Conservation (phyloP, 805 yeast species). For the Cyberlindnera lachancei region DNA sequence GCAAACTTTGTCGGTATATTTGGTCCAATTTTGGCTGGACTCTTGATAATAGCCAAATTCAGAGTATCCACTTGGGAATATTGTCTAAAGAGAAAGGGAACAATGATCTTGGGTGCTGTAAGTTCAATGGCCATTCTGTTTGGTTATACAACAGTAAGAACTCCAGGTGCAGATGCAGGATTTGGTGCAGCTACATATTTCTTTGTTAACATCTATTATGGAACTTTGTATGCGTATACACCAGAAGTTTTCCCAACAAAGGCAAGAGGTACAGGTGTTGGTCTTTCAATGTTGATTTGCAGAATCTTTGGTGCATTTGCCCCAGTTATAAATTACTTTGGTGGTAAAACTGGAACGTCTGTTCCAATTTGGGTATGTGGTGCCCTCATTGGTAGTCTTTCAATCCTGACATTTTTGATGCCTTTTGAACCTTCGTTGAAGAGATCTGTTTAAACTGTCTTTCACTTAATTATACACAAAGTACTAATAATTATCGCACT, state of each 20-base stretch:
- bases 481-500: no score
- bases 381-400: constrained; percentile 40
- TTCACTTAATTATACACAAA: no score
- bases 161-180: constrained; percentile 44
- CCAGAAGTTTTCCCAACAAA: constrained; percentile 54
- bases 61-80: constrained; percentile 4
- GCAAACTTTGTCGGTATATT: constrained; percentile 37
- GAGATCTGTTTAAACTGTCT: constrained; percentile 28
- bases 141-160: constrained; percentile 55
- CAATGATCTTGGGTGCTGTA: constrained; percentile 44
- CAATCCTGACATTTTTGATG: constrained; percentile 36
- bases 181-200: constrained; percentile 42
- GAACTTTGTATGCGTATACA: constrained; percentile 56
- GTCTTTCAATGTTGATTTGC: constrained; percentile 45
- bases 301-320: constrained; percentile 49
- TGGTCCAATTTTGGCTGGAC: constrained; percentile 45
- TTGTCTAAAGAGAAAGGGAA: constrained; percentile 47
- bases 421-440: constrained; percentile 43
- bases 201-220: constrained; percentile 44
- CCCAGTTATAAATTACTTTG: constrained; percentile 45
- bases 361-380: constrained; percentile 63
- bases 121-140: constrained; percentile 51
- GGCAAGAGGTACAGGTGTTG: constrained; percentile 53
- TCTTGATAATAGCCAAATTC: constrained; percentile 15
- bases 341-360: constrained; percentile 27